These are phyloP conservation scores for Carex pumila DNA, from an alignment of 176 grass and related monocot species.

Conservation along the genomic window DNA sequence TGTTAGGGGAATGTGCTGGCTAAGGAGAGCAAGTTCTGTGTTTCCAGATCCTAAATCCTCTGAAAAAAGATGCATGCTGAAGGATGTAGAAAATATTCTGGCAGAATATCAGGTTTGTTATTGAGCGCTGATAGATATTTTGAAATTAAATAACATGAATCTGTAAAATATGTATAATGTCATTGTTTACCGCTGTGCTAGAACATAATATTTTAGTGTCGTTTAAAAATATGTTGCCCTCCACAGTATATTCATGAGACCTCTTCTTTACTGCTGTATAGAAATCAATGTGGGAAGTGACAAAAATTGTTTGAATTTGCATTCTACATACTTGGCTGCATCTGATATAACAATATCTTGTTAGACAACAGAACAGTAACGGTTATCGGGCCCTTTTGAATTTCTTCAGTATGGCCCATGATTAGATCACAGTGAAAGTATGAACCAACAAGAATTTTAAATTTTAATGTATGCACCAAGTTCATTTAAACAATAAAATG, in stretches of 20 bases:
- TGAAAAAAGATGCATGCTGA: slow-evolving; percentile 42
- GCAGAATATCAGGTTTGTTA: slow-evolving; percentile 50
- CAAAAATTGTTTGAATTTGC: not conserved
- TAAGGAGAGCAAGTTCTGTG: slow-evolving; percentile 49
- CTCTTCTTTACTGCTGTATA: not conserved
- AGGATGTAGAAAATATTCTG: slow-evolving; percentile 51
- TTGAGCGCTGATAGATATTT: not conserved
- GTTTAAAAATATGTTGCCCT: not conserved
- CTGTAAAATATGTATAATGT: too few species aligned
- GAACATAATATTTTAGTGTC: too few species aligned
- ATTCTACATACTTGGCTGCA: not conserved
- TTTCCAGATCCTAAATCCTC: slow-evolving; percentile 47
- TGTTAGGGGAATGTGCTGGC: slow-evolving; percentile 45
- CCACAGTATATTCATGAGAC: not conserved
- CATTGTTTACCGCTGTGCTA: too few species aligned
- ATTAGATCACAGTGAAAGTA: not conserved
- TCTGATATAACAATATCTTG: not conserved
- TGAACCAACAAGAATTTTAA: not conserved
- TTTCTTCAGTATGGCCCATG: not conserved
- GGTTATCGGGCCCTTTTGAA: not conserved
- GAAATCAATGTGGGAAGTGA: not conserved
- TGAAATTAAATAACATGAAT: too few species aligned
- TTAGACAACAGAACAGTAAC: not conserved
- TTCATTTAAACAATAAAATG: not conserved
- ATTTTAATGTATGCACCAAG: not conserved